phyloP scores from a whole-genome alignment of 371 early-diverging fungal genomes.

The Mucor indicus region DNA sequence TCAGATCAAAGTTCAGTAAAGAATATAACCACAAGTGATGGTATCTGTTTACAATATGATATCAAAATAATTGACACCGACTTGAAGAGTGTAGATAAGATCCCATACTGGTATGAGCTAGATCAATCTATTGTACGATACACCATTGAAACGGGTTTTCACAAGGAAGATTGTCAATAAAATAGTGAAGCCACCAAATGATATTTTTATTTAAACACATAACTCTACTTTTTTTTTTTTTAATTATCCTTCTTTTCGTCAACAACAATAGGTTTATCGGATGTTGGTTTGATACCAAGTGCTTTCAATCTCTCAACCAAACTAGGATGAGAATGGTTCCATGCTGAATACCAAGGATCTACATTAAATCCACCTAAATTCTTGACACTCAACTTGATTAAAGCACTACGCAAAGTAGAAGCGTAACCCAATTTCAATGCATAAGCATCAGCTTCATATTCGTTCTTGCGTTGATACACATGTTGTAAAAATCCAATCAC shows the following conservation, averaged over 20 bases:
- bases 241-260: constrained; percentile 31
- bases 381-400: constrained; percentile 91
- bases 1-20: not conserved
- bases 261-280: constrained; percentile 36
- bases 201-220: no score
- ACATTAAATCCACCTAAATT: constrained; percentile 89
- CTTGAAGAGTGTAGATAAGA: constrained; percentile 43
- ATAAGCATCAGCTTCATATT: constrained; percentile 96
- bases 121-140: constrained; percentile 47
- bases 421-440: constrained; percentile 89
- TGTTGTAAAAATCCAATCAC: constrained; percentile 77
- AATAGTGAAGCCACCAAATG: no score
- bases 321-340: constrained; percentile 94
- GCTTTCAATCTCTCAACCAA: constrained; percentile 86
- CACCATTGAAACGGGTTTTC: constrained; percentile 14
- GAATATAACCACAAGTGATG: not conserved
- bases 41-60: constrained; percentile 15
- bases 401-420: constrained; percentile 68
- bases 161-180: constrained; percentile 1
- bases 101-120: constrained; percentile 44
- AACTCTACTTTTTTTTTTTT: no score
- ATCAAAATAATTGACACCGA: constrained; percentile 53
- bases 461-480: constrained; percentile 81
- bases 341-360: constrained; percentile 90
- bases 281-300: constrained; percentile 49